phyloP scores from a whole-genome alignment of 306 rosid genomes.

The Citrullus colocynthis region DNA sequence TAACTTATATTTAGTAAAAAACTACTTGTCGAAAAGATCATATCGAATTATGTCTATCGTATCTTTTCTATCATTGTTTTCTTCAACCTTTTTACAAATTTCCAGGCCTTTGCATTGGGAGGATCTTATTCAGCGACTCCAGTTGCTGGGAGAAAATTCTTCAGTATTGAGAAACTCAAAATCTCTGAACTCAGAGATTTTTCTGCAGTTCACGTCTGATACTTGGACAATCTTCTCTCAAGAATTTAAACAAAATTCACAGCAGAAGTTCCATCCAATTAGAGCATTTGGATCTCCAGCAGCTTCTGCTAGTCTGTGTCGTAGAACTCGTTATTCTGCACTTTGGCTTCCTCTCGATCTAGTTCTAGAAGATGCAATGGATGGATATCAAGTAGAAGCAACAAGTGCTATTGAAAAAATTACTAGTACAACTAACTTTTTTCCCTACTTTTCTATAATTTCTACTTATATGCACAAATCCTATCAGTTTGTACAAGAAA shows the following conservation, averaged over 20 bases:
- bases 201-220: slow-evolving; percentile 50
- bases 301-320: slow-evolving; percentile 62
- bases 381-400: slow-evolving; percentile 86
- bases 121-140: slow-evolving; percentile 47
- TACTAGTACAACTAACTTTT: slow-evolving; percentile 30
- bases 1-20: neutral
- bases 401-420: slow-evolving; percentile 78
- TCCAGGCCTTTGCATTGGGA: slow-evolving; percentile 75
- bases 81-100: slow-evolving; percentile 13
- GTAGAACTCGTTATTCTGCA: slow-evolving; percentile 67
- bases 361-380: slow-evolving; percentile 92
- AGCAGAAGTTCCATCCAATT: slow-evolving; percentile 48
- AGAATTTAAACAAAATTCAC: slow-evolving; percentile 56
- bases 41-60: neutral
- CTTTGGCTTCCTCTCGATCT: slow-evolving; percentile 97
- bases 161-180: slow-evolving; percentile 60
- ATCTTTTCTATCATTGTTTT: neutral
- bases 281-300: slow-evolving; percentile 70
- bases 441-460: neutral
- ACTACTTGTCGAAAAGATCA: neutral
- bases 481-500: neutral
- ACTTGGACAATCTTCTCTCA: slow-evolving; percentile 32
- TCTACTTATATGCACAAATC: neutral
- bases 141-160: slow-evolving; percentile 53
- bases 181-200: slow-evolving; percentile 41